Conservation (phyloP, 2,329 filamentous ascomycete species). For the Trichoderma sp. region DNA sequence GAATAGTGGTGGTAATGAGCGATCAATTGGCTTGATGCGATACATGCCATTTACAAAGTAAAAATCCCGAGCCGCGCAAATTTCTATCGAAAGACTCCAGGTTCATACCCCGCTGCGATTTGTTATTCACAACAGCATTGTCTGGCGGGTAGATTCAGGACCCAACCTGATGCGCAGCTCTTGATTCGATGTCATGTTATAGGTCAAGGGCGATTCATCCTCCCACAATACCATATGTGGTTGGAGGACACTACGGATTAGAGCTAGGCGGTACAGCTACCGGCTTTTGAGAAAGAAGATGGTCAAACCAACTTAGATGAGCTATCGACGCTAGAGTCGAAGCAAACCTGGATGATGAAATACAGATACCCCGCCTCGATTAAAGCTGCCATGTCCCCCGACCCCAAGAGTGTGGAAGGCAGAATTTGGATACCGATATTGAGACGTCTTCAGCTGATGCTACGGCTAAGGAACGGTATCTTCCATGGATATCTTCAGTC, state of each 20-base stretch:
- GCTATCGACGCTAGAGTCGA: background rate
- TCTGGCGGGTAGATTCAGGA: no score
- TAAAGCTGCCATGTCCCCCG: background rate
- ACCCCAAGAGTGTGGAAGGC: background rate
- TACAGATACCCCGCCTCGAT: slow-evolving; percentile 1
- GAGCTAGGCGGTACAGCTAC: background rate
- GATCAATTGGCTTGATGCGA: background rate
- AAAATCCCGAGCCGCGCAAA: background rate
- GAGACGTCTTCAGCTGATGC: background rate
- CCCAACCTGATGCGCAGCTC: no score
- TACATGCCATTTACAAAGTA: background rate
- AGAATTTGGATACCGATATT: background rate
- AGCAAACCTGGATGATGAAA: background rate
- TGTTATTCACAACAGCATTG: background rate
- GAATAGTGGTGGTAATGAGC: slow-evolving; percentile 41
- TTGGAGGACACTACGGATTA: background rate
- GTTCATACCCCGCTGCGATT: background rate
- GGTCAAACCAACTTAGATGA: background rate
- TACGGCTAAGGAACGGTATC: background rate
- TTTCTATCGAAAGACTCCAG: background rate
- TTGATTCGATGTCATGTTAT: background rate
- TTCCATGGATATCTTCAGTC: background rate
- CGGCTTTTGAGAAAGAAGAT: background rate
- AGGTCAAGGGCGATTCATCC: background rate
- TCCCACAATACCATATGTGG: background rate